Evolutionary conservation across 169 alveolate species (phyloP), one percentile per base, ranked within the genome.

Genomic region (Cryptosporidium andersoni): DNA sequence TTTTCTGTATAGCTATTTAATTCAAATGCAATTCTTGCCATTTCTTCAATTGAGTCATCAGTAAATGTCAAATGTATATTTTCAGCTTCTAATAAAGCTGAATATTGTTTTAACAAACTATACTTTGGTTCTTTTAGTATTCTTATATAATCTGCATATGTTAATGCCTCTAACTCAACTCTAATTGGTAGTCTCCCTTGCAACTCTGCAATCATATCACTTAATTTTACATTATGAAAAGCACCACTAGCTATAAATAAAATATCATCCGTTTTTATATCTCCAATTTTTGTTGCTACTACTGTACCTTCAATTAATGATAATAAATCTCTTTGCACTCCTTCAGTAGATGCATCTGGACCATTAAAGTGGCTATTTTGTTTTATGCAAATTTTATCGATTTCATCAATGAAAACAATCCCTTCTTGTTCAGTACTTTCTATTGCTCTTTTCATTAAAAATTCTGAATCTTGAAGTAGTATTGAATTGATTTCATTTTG

Each of bases 201-300:
- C 25, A 95, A 88, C 81, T 95, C 98, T 36, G 96, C 93, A 40
- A 95, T 89, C 92, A 95, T 81, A 52, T 95, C 98, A 49, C 93
- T 67, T 3, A 97, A 96, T 64, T 92, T 91, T 3, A 91, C 95
- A 43, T 92, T 91, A 66, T 93, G 95, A 56, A 95, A 95, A 0
- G 97, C 96, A 3, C 98, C 98, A 2, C 94, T 89, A 4, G 96
- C 96, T 11, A 95, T 94, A 62, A 95, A 95, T 47, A 95, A 80
- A 14, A 95, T 94, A 80, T 95, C 94, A 68, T 95, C 94, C 4
- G 96, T 94, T 64, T 91, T 92, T 6, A 92, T 89, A 55, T 91
- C 93, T 53, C 97, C 96, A 56, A 91, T 91, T 47, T 94, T 93
- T 1, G 97, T 93, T 42, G 90, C 48, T 16, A 95, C 93, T 40